A percentile compares a stretch with the other conserved stretches of the same genome.
Evolutionary conservation across 2,329 filamentous ascomycete species (phyloP).

Genomic region (Sphaerulina vaccinii): DNA sequence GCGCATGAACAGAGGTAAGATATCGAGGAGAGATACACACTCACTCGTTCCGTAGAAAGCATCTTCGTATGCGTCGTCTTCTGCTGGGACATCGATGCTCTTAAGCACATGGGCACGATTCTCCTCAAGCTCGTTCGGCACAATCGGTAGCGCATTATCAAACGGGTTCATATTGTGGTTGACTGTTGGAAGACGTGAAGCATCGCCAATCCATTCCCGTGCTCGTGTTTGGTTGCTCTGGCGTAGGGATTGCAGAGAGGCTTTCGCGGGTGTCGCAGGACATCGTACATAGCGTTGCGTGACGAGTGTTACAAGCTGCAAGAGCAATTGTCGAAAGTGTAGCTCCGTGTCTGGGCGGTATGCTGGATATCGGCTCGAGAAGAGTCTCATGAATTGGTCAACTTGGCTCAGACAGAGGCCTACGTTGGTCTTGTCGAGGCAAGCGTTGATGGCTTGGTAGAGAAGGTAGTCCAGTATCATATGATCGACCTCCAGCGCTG

Average conservation of each 20-base stretch:
- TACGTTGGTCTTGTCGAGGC: conserved; percentile 38
- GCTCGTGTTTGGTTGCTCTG: conserved; percentile 39
- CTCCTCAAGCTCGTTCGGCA: conserved; percentile 18
- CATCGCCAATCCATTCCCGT: conserved; percentile 28
- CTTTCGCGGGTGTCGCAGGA: conserved; percentile 40
- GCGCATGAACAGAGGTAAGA: conserved; percentile 51
- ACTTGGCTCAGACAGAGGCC: conserved; percentile 23
- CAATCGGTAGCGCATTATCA: conserved; percentile 21
- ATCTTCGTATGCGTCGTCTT: conserved; percentile 29
- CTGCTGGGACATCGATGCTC: conserved; percentile 24
- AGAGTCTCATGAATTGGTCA: conserved; percentile 46
- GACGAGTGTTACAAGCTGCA: conserved; percentile 49
- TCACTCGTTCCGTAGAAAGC: conserved; percentile 39
- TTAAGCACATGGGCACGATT: conserved; percentile 30
- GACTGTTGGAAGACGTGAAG: conserved; percentile 23
- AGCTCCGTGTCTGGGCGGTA: conserved; percentile 41
- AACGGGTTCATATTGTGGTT: conserved; percentile 11
- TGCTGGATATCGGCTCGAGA: conserved; percentile 42
- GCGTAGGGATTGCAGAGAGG: conserved; percentile 40
- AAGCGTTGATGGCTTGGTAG: conserved; percentile 46
- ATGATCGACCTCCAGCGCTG: conserved; percentile 51
- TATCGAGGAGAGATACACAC: conserved; percentile 40
- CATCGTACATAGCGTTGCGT: conserved; percentile 43
- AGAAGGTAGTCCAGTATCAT: conserved; percentile 59
- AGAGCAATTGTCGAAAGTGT: conserved; percentile 49